Conservation (phyloP, 805 yeast species). For the Candida nonsorbophila region DNA sequence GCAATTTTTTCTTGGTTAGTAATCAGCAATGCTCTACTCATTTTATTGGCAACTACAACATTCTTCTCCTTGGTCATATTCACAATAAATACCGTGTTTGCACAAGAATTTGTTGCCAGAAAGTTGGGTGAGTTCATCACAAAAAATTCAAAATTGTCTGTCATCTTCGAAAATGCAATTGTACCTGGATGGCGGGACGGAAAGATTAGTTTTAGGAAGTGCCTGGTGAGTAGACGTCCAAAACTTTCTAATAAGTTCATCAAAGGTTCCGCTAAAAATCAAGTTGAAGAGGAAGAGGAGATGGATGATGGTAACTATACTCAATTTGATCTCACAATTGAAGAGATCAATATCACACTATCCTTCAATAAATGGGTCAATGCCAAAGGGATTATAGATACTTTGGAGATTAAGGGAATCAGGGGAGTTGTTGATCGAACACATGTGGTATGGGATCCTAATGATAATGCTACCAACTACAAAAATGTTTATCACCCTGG, state of each 20-base stretch:
- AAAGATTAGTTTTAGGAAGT: constrained; percentile 75
- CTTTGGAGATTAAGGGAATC: constrained; percentile 70
- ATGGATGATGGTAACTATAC: constrained; percentile 92
- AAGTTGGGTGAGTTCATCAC: constrained; percentile 80
- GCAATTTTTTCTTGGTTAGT: constrained; percentile 91
- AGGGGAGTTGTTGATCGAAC: constrained; percentile 92
- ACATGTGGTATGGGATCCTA: constrained; percentile 75
- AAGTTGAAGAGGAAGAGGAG: constrained; percentile 35
- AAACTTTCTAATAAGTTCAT: constrained; percentile 47
- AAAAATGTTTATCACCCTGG: constrained; percentile 73
- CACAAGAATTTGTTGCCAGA: constrained; percentile 83
- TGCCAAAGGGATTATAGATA: constrained; percentile 83
- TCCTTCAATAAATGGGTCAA: constrained; percentile 84
- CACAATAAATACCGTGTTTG: constrained; percentile 77
- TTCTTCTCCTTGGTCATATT: constrained; percentile 76
- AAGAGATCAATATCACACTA: constrained; percentile 73
- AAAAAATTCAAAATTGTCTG: constrained; percentile 72
- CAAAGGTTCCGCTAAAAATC: constrained; percentile 53
- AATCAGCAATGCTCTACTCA: constrained; percentile 76
- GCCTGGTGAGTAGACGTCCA: constrained; percentile 83
- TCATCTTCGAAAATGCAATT: constrained; percentile 88
- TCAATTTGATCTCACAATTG: constrained; percentile 88
- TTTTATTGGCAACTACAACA: constrained; percentile 87
- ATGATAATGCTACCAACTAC: constrained; percentile 80
- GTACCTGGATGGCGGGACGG: constrained; percentile 94